These are phyloP conservation scores for Cerrena zonata DNA, from an alignment of 1,284 basidiomycete species.

Conservation along the genomic window DNA sequence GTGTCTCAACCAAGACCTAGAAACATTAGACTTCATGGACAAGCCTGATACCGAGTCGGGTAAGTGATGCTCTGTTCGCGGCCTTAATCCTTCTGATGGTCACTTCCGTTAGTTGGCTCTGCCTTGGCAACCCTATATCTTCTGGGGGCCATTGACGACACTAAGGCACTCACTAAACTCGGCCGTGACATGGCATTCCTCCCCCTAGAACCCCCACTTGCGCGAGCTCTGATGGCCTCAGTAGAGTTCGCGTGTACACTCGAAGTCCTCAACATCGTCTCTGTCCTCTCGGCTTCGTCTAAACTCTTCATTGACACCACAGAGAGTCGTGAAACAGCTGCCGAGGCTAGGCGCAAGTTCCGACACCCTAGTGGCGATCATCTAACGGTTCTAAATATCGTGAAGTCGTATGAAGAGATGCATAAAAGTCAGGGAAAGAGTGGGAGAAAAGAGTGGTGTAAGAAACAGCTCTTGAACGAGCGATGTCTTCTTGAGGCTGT, in stretches of 20 bases:
- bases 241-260: slow-evolving; percentile 62
- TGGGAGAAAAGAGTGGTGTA: slow-evolving; percentile 72
- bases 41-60: slow-evolving; percentile 67
- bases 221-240: slow-evolving; percentile 73
- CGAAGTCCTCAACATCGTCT: slow-evolving; percentile 76
- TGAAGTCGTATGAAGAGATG: slow-evolving; percentile 73
- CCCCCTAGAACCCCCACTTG: slow-evolving; percentile 79
- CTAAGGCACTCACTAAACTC: slow-evolving; percentile 57
- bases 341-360: slow-evolving; percentile 72
- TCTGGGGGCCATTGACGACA: slow-evolving; percentile 67
- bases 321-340: slow-evolving; percentile 66
- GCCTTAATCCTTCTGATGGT: not conserved
- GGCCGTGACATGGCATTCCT: slow-evolving; percentile 79
- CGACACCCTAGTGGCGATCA: slow-evolving; percentile 85
- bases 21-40: slow-evolving; percentile 81
- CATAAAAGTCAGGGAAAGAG: slow-evolving; percentile 33
- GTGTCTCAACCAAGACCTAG: slow-evolving; percentile 74
- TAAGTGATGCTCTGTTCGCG: slow-evolving; percentile 31
- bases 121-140: slow-evolving; percentile 74
- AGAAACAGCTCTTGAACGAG: slow-evolving; percentile 79
- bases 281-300: slow-evolving; percentile 71
- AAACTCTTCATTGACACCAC: slow-evolving; percentile 69
- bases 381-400: slow-evolving; percentile 79
- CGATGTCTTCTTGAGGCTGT: slow-evolving; percentile 79
- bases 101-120: slow-evolving; percentile 46